These are phyloP conservation scores for Melampsora americana DNA, from an alignment of 1,284 basidiomycete genomes.

Conservation along the genomic window DNA sequence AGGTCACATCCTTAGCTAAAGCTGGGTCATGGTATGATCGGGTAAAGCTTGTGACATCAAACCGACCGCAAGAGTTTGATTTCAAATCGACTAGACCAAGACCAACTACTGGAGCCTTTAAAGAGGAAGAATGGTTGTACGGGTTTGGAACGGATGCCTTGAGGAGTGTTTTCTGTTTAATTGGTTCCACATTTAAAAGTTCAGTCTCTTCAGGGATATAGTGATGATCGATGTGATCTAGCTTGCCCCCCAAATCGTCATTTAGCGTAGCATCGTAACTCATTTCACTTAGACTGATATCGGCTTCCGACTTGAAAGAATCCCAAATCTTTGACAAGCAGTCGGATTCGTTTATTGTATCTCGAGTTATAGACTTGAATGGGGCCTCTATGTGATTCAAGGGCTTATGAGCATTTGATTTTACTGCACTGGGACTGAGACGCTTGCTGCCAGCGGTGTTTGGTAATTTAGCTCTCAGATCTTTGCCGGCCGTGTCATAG, in stretches of 20 bases:
- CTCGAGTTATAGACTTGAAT: no score
- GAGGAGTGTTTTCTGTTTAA: not conserved
- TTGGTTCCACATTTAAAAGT: not conserved
- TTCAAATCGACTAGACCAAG: not conserved
- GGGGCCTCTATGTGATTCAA: no score
- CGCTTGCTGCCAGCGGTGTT: not conserved
- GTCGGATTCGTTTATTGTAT: not conserved
- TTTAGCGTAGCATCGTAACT: slow-evolving; percentile 1
- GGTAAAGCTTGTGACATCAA: slow-evolving; percentile 9
- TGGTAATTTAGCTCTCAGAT: not conserved
- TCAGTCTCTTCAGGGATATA: not conserved
- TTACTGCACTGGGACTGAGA: not conserved
- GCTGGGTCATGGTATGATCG: not conserved
- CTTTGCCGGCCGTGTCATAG: not conserved
- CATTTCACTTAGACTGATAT: slow-evolving; percentile 40
- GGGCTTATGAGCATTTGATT: not conserved
- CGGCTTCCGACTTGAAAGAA: slow-evolving; percentile 42
- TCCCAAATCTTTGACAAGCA: slow-evolving; percentile 32
- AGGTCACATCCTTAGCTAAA: not conserved
- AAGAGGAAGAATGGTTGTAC: not conserved
- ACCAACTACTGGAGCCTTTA: not conserved
- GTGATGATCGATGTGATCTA: slow-evolving; percentile 1
- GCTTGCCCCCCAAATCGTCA: not conserved
- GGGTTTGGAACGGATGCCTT: not conserved
- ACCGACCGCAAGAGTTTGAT: not conserved